Evolutionary conservation across 2,329 filamentous ascomycete genomes (phyloP).

Genomic region (Alternaria angustiovoidea): DNA sequence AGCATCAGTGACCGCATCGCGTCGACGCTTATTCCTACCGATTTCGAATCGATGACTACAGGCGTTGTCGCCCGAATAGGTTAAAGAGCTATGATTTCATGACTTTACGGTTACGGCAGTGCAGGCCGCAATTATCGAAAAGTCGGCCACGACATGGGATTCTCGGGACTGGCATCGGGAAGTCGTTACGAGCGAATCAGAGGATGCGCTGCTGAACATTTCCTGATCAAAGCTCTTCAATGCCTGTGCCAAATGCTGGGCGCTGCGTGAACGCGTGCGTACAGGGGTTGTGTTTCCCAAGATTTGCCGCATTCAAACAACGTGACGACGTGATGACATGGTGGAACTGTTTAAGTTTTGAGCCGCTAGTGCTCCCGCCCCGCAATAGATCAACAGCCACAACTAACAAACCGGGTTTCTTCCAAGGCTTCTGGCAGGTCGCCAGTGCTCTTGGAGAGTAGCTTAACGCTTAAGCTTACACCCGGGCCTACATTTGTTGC

Average conservation of each 20-base stretch:
- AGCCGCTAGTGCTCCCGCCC: conserved; percentile 32
- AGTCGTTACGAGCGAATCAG: conserved; percentile 24
- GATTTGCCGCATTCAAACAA: conserved; percentile 26
- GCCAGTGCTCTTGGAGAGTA: conserved; percentile 5
- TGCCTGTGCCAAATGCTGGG: conserved; percentile 10
- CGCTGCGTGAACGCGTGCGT: conserved; percentile 30
- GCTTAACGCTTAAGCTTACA: conserved; percentile 12
- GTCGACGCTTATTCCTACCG: conserved; percentile 11
- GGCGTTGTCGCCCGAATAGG: conserved; percentile 13
- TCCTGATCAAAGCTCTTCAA: conserved; percentile 10
- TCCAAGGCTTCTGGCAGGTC: conserved; percentile 10
- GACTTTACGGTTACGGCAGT: conserved; percentile 40
- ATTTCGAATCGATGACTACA: conserved; percentile 36
- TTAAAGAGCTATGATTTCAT: conserved; percentile 46
- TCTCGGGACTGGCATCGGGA: conserved; percentile 22
- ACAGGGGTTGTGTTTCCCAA: conserved; percentile 13
- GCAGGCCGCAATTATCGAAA: conserved; percentile 26
- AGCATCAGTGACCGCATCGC: conserved; percentile 19
- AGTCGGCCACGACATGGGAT: conserved; percentile 29
- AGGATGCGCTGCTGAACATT: neutral
- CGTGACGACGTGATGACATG: conserved; percentile 49
- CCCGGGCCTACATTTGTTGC: conserved; percentile 8
- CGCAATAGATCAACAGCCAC: conserved; percentile 5
- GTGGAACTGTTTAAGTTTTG: conserved; percentile 24
- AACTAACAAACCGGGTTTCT: conserved; percentile 4